A percentile compares a stretch with the other conserved stretches of the same genome.
Evolutionary conservation across 306 rosid genomes (phyloP).

Genomic region (Inga laurina): DNA sequence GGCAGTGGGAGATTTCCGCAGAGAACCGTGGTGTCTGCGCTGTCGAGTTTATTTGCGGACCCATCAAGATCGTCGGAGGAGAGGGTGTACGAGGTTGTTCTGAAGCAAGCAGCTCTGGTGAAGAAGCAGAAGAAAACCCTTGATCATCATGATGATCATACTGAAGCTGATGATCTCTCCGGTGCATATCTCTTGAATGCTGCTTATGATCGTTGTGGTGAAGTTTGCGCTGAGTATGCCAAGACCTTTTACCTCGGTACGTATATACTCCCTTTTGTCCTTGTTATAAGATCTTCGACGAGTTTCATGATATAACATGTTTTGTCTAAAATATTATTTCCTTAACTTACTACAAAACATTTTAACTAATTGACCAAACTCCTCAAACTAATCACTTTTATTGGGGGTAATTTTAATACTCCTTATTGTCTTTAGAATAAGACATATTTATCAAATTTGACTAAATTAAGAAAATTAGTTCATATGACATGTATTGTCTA

Average conservation of each 20-base stretch:
- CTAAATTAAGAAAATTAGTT: no score
- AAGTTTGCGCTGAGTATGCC: constrained; percentile 96
- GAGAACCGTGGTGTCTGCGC: constrained; percentile 39
- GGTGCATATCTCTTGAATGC: constrained; percentile 62
- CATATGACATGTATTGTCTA: no score
- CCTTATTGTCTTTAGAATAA: no score
- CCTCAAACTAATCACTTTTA: no score
- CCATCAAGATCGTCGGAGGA: constrained; percentile 82
- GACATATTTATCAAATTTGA: no score
- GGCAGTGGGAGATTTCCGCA: background rate
- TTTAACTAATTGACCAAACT: no score
- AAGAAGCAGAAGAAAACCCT: constrained; percentile 13
- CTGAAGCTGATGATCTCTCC: constrained; percentile 50
- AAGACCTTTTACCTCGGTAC: constrained; percentile 90
- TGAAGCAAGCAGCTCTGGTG: constrained; percentile 84
- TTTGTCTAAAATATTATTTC: no score
- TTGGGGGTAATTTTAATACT: no score
- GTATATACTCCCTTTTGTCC: no score
- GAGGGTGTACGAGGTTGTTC: constrained; percentile 86
- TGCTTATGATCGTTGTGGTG: constrained; percentile 89
- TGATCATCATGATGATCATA: background rate
- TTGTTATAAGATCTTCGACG: no score
- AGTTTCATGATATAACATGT: no score
- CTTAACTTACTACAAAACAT: no score
- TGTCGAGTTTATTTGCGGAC: constrained; percentile 55